Conservation (phyloP, 129 eudicot species). For the Glebionis coronaria region DNA sequence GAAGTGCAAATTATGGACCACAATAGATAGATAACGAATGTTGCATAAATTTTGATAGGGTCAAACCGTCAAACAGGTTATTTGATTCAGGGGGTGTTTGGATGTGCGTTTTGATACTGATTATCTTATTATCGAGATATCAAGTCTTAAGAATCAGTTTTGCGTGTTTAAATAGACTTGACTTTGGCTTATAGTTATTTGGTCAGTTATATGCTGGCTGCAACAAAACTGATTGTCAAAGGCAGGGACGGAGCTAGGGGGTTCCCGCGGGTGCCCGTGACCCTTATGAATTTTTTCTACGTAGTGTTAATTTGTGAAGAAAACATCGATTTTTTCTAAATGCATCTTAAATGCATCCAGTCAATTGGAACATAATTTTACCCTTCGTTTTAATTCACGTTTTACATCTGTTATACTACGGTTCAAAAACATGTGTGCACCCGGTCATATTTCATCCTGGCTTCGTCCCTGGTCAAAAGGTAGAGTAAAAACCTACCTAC, state of each 20-base stretch:
- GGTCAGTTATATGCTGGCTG: neutral
- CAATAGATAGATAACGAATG: conserved; percentile 6
- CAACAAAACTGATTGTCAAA: conserved; percentile 2
- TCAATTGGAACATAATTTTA: no score
- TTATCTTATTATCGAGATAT: neutral
- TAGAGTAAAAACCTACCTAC: neutral
- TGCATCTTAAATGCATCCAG: no score
- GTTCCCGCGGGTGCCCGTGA: no score
- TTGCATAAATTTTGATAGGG: conserved; percentile 15
- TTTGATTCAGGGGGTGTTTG: neutral
- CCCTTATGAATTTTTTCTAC: no score
- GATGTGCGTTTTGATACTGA: conserved; percentile 5
- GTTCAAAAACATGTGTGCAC: no score
- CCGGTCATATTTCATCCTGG: no score
- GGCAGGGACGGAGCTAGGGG: no score
- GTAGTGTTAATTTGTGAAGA: no score
- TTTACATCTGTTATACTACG: no score
- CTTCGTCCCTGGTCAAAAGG: no score
- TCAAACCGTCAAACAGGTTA: conserved; percentile 12
- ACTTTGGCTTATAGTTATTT: conserved; percentile 9
- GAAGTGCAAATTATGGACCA: conserved; percentile 17
- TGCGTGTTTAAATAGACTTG: neutral
- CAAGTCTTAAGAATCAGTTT: neutral
- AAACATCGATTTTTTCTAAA: no score
- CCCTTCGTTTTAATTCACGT: no score